Conservation (phyloP, 164 flowering plant genomes). For the Stephania japonica region DNA sequence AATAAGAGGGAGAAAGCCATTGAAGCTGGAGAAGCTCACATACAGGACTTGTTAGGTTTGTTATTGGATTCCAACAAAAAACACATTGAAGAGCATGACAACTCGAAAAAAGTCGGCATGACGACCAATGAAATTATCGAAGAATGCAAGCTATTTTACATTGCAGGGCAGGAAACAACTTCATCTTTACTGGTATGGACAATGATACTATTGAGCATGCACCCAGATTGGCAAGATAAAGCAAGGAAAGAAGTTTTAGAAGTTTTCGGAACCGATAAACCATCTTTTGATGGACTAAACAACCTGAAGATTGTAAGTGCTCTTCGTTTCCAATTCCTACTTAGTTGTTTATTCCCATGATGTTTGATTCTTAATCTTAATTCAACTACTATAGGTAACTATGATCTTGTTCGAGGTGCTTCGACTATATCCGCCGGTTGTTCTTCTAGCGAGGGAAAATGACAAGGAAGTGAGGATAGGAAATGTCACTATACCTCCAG, state of each 20-base stretch:
- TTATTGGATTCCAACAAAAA: slow-evolving; percentile 17
- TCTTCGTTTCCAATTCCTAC: background rate
- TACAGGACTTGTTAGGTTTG: slow-evolving; percentile 18
- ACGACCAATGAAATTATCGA: slow-evolving; percentile 14
- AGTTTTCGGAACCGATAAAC: slow-evolving; percentile 10
- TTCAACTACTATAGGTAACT: slow-evolving; percentile 1
- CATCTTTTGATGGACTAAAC: slow-evolving; percentile 16
- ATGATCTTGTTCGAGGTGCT: slow-evolving; percentile 17
- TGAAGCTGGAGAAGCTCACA: slow-evolving; percentile 7
- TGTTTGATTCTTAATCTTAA: too few relatives aligned
- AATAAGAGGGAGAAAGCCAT: slow-evolving; percentile 15
- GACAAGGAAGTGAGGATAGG: slow-evolving; percentile 12
- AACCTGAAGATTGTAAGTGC: slow-evolving; percentile 18
- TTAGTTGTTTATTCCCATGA: too few relatives aligned
- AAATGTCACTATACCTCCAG: slow-evolving; percentile 8
- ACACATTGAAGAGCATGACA: slow-evolving; percentile 8
- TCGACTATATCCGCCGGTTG: slow-evolving; percentile 10
- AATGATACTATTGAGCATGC: slow-evolving; percentile 13
- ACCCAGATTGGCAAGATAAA: slow-evolving; percentile 7
- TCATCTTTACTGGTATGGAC: slow-evolving; percentile 13
- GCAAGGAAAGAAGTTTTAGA: slow-evolving; percentile 16
- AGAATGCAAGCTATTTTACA: slow-evolving; percentile 21
- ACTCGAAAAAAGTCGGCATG: slow-evolving; percentile 9
- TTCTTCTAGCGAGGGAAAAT: background rate
- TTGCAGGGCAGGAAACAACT: slow-evolving; percentile 16